Evolutionary conservation across 1,139 yeast species (phyloP), one percentile per base, ranked within the genome.

Genomic region (Blastobotrys malaysiensis): DNA sequence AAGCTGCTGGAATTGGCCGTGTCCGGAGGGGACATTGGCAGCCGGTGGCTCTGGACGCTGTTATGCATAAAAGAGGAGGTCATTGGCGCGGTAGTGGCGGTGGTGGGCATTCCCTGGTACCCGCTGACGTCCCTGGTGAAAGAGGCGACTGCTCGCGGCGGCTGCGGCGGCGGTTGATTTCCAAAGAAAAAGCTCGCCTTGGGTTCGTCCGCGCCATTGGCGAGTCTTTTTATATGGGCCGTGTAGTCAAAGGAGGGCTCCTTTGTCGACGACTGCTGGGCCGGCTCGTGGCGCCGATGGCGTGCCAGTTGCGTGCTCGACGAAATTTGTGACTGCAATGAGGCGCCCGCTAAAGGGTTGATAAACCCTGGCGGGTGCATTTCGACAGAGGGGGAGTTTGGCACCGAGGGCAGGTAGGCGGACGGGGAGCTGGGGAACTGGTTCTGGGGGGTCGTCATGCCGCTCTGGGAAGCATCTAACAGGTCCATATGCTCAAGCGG

Each of bases 1-100:
- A 67, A 67, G 21, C 64, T 63, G 31, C 39, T 45, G 9, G 43
- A 22, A 27, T 27, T 51, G 11, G 31, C 11, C 7, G 7, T 5
- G 3, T 26, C 31, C 11, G 5, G 11, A 4, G 31, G 31, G 11
- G 31, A 26, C 7, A 22, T 7, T 5, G 24, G 24, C 7, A 22
- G 24, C 11, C 31, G 31, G 11, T 5, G 31, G 6, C 11, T 26
- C 14, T n/a, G 22, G 39, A 16, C 14, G 11, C 9, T 16, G 18
- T 20, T 19, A 36, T 11, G 21, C 21, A 7, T 26, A 26, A 26
- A 26, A 13, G 11, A 9, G 3, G 31, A 26, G 11, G 31, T 26
- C 11, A 26, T 26, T 26, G 31, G 31, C 3, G 31, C 31, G 11
- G 13, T 26, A 5, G 31, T 26, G 31, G 31, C 31, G 13, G 31